Percentiles rank a stretch among this genome's conserved stretches.
Evolutionary conservation across 108 stramenopile species (phyloP).

Genomic region (Aurantiochytrium sp.): DNA sequence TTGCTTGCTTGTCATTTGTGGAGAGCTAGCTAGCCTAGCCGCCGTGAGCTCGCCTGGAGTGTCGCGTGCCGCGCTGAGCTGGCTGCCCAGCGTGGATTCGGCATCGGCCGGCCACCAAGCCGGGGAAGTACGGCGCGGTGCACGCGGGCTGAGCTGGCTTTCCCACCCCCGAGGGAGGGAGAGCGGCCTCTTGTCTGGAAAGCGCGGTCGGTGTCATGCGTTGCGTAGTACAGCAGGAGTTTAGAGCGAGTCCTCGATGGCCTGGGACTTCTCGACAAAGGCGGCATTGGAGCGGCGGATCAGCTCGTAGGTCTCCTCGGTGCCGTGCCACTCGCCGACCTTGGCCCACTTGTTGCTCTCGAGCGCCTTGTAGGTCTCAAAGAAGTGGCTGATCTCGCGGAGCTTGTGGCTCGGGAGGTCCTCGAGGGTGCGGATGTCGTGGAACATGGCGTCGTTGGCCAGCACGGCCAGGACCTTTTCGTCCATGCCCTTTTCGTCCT

Average conservation of each 20-base stretch:
- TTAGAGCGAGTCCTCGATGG: not conserved
- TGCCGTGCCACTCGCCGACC: conserved; percentile 27
- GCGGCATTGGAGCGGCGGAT: not conserved
- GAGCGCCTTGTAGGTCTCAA: conserved; percentile 25
- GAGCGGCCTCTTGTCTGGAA: too few species aligned
- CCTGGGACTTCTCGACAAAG: not conserved
- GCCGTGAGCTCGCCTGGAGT: too few species aligned
- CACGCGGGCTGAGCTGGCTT: too few species aligned
- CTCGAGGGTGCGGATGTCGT: not conserved
- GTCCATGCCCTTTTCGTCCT: conserved; percentile 68
- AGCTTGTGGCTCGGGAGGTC: conserved; percentile 7
- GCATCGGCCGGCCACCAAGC: too few species aligned
- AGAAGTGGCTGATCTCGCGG: conserved; percentile 3
- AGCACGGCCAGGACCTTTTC: conserved; percentile 70
- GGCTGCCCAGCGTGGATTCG: too few species aligned
- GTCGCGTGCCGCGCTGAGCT: too few species aligned
- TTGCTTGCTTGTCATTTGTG: too few species aligned
- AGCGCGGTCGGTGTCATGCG: too few species aligned
- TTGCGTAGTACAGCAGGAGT: too few species aligned
- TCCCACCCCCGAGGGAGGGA: too few species aligned
- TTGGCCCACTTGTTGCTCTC: conserved; percentile 31
- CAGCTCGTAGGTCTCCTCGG: conserved; percentile 27
- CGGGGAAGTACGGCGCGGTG: too few species aligned
- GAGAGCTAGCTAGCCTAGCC: too few species aligned
- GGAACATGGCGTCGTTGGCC: conserved; percentile 31